Percentiles rank a stretch among this genome's conserved stretches.
Evolutionary conservation across 345 rosid species (phyloP).

Genomic region (Citrus sinensis): DVS_A1.0 CM039163.1:49642501-49643000

Average conservation of each 20-base stretch:
- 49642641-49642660: neutral
- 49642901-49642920: conserved; percentile 78
- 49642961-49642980: conserved; percentile 99
- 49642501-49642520: neutral
- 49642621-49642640: neutral
- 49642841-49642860: conserved; percentile 67
- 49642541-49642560: conserved; percentile 5
- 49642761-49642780: conserved; percentile 16
- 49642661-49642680: conserved; percentile 36
- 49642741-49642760: conserved; percentile 35
- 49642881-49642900: conserved; percentile 96
- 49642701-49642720: conserved; percentile 85
- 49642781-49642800: conserved; percentile 53
- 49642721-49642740: conserved; percentile 71
- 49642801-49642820: conserved; percentile 87
- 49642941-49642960: conserved; percentile 76
- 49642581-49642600: neutral
- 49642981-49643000: conserved; percentile 81
- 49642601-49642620: neutral
- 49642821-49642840: conserved; percentile 72
- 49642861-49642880: conserved; percentile 86
- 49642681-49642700: conserved; percentile 74
- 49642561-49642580: neutral
- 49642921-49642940: conserved; percentile 86
- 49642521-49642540: neutral